A percentile compares a stretch with the other conserved stretches of the same genome.
Evolutionary conservation across 177 flowering plant genomes (phyloP).

Genomic region (Vitis hybrid): DNA sequence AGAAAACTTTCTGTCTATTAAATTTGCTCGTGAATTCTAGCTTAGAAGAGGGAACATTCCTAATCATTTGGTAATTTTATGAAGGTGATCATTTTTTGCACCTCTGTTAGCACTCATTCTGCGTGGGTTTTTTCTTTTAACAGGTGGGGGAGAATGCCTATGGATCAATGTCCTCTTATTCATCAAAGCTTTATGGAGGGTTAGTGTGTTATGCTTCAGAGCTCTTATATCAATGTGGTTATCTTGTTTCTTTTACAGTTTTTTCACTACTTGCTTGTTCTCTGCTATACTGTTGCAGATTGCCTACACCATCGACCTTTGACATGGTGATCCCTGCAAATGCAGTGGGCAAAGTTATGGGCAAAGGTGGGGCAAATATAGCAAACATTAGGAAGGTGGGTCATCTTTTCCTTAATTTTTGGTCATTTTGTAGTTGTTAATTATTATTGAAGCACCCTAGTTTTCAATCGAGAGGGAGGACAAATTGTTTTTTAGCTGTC

Average conservation of each 20-base stretch:
- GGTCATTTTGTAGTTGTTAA: not conserved
- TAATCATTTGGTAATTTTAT: not conserved
- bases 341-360: constrained; percentile 93
- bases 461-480: not conserved
- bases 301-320: constrained; percentile 54
- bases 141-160: constrained; percentile 77
- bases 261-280: not conserved
- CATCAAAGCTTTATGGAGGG: constrained; percentile 78
- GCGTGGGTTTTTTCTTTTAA: not conserved
- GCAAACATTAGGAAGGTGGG: constrained; percentile 82
- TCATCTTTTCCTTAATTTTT: not conserved
- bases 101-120: not conserved
- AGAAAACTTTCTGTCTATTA: no score
- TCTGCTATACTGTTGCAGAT: constrained; percentile 31
- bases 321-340: constrained; percentile 83
- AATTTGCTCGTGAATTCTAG: not conserved
- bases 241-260: not conserved
- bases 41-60: not conserved
- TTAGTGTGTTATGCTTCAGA: constrained; percentile 31
- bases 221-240: not conserved
- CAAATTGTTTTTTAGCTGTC: no score
- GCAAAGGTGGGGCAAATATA: constrained; percentile 87
- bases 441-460: not conserved
- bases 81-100: not conserved
- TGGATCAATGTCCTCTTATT: constrained; percentile 68